Evolutionary conservation across 768 basidiomycete species (phyloP).

Genomic region (Paxillus rubicundulus): DNA sequence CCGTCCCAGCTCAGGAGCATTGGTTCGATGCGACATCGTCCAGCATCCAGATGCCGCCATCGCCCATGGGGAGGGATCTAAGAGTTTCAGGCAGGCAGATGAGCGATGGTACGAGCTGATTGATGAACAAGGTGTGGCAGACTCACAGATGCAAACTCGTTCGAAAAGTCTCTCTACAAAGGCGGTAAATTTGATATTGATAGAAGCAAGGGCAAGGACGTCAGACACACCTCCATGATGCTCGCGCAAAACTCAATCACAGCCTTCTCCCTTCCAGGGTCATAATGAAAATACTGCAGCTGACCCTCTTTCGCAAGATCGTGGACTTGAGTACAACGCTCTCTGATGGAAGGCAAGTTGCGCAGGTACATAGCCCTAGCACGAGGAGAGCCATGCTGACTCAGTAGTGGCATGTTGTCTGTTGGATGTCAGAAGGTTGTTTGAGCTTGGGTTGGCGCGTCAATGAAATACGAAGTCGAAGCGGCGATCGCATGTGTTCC

Average conservation of each 20-base stretch:
- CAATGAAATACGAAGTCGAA: neutral
- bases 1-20: conserved; percentile 57
- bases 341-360: conserved; percentile 86
- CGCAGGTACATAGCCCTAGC: conserved; percentile 63
- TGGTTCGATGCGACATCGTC: conserved; percentile 58
- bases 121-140: neutral
- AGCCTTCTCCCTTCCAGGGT: conserved; percentile 67
- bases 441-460: neutral
- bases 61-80: conserved; percentile 87
- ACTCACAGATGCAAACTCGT: conserved; percentile 60
- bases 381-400: conserved; percentile 10
- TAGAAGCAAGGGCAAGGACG: neutral
- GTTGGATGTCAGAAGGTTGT: neutral
- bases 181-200: conserved; percentile 7
- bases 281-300: conserved; percentile 83
- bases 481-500: conserved; percentile 2
- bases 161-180: conserved; percentile 74
- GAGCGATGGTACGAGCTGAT: neutral
- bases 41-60: conserved; percentile 85
- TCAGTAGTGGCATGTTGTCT: conserved; percentile 4
- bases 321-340: conserved; percentile 77
- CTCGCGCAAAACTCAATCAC: conserved; percentile 72
- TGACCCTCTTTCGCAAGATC: conserved; percentile 71
- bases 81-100: neutral
- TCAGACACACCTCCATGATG: conserved; percentile 68